Conservation (phyloP, 257 asterid species). For the Plectranthus barbatus region DNA sequence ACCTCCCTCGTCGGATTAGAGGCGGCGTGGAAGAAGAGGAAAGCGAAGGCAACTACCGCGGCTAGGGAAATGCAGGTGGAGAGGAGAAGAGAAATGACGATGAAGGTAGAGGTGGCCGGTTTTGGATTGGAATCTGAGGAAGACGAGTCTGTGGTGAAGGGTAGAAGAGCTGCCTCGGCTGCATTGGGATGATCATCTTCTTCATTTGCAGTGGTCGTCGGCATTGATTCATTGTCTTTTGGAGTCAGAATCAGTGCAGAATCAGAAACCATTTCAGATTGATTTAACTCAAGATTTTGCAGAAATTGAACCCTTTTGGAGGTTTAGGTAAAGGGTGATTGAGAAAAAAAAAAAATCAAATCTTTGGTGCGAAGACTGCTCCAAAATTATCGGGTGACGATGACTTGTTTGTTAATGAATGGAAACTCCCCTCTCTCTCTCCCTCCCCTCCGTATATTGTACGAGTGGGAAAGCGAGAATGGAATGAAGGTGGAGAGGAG, state of each 20-base stretch:
- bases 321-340: neutral
- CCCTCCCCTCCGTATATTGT: neutral
- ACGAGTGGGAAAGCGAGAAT: neutral
- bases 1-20: conserved; percentile 8
- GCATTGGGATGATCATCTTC: conserved; percentile 30
- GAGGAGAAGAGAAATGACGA: conserved; percentile 37
- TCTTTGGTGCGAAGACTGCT: neutral
- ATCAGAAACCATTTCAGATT: conserved; percentile 28
- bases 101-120: conserved; percentile 7
- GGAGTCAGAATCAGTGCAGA: conserved; percentile 24
- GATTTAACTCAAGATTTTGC: neutral
- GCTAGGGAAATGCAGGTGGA: conserved; percentile 43
- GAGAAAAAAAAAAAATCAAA: neutral
- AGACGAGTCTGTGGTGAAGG: conserved; percentile 30
- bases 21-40: conserved; percentile 25
- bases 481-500: neutral
- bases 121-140: conserved; percentile 12
- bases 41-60: conserved; percentile 45
- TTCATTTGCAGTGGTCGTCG: conserved; percentile 12
- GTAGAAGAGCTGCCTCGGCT: conserved; percentile 28
- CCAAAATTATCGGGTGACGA: no score
- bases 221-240: conserved; percentile 9
- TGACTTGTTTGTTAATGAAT: no score
- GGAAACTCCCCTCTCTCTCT: neutral
- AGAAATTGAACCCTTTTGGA: neutral